Base-by-base conservation (phyloP, 225 moss, liverwort and hornwort species). In the Pleurozium schreberi region DNA sequence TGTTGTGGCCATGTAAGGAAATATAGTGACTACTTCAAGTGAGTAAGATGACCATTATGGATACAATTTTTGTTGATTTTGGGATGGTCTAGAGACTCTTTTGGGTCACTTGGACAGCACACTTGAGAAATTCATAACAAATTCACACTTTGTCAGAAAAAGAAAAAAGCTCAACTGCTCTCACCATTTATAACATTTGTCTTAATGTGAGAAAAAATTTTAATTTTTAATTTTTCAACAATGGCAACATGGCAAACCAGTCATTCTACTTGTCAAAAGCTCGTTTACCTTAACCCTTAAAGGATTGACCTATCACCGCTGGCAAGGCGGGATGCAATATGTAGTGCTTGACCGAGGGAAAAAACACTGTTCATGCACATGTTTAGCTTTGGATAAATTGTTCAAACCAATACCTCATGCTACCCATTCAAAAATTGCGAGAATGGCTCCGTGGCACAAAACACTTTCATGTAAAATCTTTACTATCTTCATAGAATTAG, bases 41-140 rank as follows among this genome's bases (percentile, higher is more conserved):
- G 16, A 43, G 28, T 71, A 43, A 16, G 26, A 70, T 70, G 26
- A 26, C 9, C 70, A 42, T 14, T 45, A 42, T 70, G 26, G 18
- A 34, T 33, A 64, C 15, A 64, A 1, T 73, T 73, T 27, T 43
- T 25, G 69, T 73, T 73, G 18, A 2, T 30, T 73, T 74, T 2
- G 7, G 6, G 10, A 10, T 3, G 28, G 1, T 45, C 12, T 17
- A 31, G 0, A 73, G 6, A 30, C 10, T 47, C 3, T 30, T 73
- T 17, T 3, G 9, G 6, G 1, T 6, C 27, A 28, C 2, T 23
- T 40, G 8, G 13, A 1, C 2, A 43, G 1, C 1, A 43, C 28
- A 71, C 18, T 28, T 73, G 17, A 45, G 10, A 17, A 73, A 73
- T 47, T 10, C 47, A 6, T 18, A 45, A 18, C 18, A 30, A 45